Percentiles rank a stretch among this genome's conserved stretches.
Conservation (phyloP, 257 asterid genomes). For the Primulina huaijiensis region DNA sequence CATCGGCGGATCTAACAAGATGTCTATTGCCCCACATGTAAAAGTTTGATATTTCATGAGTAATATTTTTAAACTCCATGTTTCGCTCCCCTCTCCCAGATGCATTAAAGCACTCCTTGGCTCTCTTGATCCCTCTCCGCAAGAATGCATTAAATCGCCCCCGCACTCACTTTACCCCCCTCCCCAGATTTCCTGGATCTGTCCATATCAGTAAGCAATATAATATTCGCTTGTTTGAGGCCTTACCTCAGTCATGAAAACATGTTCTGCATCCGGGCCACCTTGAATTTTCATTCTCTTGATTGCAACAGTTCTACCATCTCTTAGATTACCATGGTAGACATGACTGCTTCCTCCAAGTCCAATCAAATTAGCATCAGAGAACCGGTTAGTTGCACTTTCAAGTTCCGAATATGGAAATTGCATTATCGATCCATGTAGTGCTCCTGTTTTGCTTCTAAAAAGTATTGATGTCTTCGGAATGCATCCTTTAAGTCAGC, state of each 20-base stretch:
- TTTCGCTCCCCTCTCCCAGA: neutral
- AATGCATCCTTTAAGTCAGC: slow-evolving; percentile 62
- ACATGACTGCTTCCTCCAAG: slow-evolving; percentile 97
- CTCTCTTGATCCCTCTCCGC: neutral
- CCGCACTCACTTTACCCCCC: neutral
- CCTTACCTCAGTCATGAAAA: slow-evolving; percentile 83
- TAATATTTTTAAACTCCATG: neutral
- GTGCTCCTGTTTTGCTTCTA: slow-evolving; percentile 48
- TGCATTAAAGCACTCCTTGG: neutral
- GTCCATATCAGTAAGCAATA: neutral
- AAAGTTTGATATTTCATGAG: too few species aligned
- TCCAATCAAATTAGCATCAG: slow-evolving; percentile 72
- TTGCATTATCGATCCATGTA: slow-evolving; percentile 55
- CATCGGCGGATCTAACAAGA: neutral
- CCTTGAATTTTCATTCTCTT: slow-evolving; percentile 73
- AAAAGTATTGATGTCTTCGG: slow-evolving; percentile 48
- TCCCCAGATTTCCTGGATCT: too few species aligned
- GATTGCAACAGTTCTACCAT: slow-evolving; percentile 80
- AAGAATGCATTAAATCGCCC: neutral
- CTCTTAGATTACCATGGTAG: slow-evolving; percentile 68
- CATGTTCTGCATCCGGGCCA: slow-evolving; percentile 68
- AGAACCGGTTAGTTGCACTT: slow-evolving; percentile 69
- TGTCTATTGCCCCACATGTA: neutral
- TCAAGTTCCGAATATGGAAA: slow-evolving; percentile 81
- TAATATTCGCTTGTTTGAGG: slow-evolving; percentile 8